Evolutionary conservation across 257 asterid genomes (phyloP).

Genomic region (Jasminum sambac): DNA sequence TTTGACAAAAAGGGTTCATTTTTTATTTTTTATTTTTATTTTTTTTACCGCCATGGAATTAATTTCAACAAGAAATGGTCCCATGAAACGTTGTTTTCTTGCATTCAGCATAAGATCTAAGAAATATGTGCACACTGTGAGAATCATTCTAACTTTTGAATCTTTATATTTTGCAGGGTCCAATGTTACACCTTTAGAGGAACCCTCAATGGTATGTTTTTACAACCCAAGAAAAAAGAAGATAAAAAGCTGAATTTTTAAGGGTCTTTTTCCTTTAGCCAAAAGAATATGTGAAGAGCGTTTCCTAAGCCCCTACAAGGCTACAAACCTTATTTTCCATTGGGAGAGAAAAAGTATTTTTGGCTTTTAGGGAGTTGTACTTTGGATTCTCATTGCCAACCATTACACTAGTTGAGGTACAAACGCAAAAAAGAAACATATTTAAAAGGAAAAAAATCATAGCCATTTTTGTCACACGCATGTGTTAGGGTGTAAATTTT

Average conservation of each 20-base stretch:
- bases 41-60: background rate
- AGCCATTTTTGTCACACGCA: background rate
- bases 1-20: conserved; percentile 8
- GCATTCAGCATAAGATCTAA: conserved; percentile 64
- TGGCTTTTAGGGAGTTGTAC: conserved; percentile 41
- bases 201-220: conserved; percentile 44
- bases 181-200: conserved; percentile 27
- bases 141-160: conserved; percentile 66
- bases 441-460: background rate
- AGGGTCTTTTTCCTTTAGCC: conserved; percentile 31
- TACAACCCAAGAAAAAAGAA: conserved; percentile 24
- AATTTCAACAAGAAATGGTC: conserved; percentile 24
- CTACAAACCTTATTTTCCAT: conserved; percentile 28
- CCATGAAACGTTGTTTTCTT: conserved; percentile 36
- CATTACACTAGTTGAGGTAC: conserved; percentile 2
- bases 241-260: conserved; percentile 46
- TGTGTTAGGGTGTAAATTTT: no score
- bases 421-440: background rate
- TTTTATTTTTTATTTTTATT: background rate
- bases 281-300: conserved; percentile 35
- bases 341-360: conserved; percentile 31
- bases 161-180: conserved; percentile 22
- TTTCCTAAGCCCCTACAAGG: conserved; percentile 43
- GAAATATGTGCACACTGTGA: conserved; percentile 23
- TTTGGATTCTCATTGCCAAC: conserved; percentile 51